Base-by-base conservation (phyloP, 108 stramenopile genomes). In the Schizochytrium sp. region DNA sequence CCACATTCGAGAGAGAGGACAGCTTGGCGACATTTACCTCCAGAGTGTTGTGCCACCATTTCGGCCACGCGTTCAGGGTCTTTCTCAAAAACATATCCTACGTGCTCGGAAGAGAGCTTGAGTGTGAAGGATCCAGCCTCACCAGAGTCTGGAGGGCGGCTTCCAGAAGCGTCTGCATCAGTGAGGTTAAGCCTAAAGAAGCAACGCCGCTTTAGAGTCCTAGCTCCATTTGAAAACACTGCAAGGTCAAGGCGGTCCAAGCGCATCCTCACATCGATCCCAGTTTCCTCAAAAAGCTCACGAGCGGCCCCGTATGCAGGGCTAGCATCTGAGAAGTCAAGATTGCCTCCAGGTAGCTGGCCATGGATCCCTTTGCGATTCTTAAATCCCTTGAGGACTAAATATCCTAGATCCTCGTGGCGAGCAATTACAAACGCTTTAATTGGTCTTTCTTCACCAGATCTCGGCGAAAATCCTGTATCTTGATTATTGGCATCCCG, bases 301-400 rank as follows among this genome's bases (percentile, higher is more conserved):
- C 76, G 76, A 1, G 76, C 76, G 10, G 76, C 76, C n/a, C 76
- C 76, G 47, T 13, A 10, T 15, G 53, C 76, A 55, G 76, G 76
- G 28, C 76, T 83, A 8, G 8, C 28, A 40, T 83, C 76, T n/a
- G 19, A n/a, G 3, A 10, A 49, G 76, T 83, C 76, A 49, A 83
- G 53, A 3, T 83, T 83, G 1, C 76, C 76, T 5, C 76, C 76
- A 0, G 76, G 76, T 5, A 83, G 76, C 76, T 83, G 76, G 8
- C 76, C 76, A 2, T 83, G 76, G 3, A 83, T 49, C 1, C 76
- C 76, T 40, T 83, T 83, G 50, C 53, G 47, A 42, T 83, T 83
- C 53, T 83, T 83, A 28, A 83, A 83, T 5, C 50, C 5, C 28
- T 83, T 83, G 76, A 83, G 76, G 50, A 83, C 76, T n/a, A 83